phyloP scores from a whole-genome alignment of 192 early-diverging fungal genomes.

The Powellomyces hirtus region DNA sequence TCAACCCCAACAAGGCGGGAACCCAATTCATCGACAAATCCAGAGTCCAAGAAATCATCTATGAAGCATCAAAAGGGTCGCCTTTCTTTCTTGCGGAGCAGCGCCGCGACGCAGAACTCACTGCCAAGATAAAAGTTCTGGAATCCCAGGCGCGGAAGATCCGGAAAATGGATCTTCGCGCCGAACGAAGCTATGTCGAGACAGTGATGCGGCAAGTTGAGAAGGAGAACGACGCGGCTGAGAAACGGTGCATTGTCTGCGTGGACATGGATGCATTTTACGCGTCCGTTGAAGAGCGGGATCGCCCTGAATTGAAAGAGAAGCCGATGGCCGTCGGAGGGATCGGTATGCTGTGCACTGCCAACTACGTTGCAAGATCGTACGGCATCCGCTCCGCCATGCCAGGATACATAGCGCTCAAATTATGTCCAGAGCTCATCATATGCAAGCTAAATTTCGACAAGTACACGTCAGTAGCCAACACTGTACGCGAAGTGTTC shows the following conservation, averaged over 20 bases:
- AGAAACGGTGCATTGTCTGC: constrained; percentile 52
- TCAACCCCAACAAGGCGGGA: constrained; percentile 47
- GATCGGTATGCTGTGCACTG: constrained; percentile 56
- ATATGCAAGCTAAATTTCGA: constrained; percentile 49
- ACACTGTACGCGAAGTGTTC: constrained; percentile 53
- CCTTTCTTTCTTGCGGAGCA: constrained; percentile 55
- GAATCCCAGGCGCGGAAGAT: constrained; percentile 37
- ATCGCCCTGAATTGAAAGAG: constrained; percentile 55
- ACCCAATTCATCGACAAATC: constrained; percentile 43
- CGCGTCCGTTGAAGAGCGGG: constrained; percentile 68
- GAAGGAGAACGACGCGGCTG: constrained; percentile 35
- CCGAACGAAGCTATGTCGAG: constrained; percentile 35
- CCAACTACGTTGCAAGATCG: constrained; percentile 62
- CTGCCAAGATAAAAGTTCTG: constrained; percentile 37
- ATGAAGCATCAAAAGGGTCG: constrained; percentile 59
- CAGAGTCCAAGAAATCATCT: constrained; percentile 54
- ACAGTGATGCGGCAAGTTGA: constrained; percentile 40
- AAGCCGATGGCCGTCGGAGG: constrained; percentile 65
- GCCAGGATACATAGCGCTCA: constrained; percentile 59
- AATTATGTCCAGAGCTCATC: constrained; percentile 59
- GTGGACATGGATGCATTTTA: constrained; percentile 72
- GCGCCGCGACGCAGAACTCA: constrained; percentile 40
- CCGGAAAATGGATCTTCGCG: constrained; percentile 37
- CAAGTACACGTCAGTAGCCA: constrained; percentile 50
- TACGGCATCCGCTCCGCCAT: constrained; percentile 69